phyloP scores from a whole-genome alignment of 805 yeast genomes.

The Schizosaccharomyces osmophilus region DNA sequence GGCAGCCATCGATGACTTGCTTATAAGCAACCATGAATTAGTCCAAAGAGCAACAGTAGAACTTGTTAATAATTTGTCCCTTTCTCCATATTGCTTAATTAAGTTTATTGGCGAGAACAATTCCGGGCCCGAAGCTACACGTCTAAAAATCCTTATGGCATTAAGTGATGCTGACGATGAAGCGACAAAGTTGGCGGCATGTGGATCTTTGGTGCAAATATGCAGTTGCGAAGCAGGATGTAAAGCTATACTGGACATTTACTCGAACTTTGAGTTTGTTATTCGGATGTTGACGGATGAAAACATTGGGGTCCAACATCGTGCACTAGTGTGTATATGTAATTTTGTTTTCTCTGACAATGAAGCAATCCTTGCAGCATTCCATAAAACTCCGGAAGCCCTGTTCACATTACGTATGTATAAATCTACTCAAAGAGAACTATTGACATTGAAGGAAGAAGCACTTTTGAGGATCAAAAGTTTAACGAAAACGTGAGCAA shows the following conservation, averaged over 20 bases:
- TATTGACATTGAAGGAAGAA: not conserved
- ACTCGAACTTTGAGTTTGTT: not conserved
- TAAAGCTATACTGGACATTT: not conserved
- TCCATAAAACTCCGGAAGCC: not conserved
- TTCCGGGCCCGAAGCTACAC: not conserved
- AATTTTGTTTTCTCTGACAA: not conserved
- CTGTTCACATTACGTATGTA: not conserved
- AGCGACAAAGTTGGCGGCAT: not conserved
- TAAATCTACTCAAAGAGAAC: not conserved
- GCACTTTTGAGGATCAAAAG: not conserved
- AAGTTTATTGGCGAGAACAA: not conserved
- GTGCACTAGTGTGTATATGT: not conserved
- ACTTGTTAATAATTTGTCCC: not conserved
- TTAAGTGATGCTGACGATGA: not conserved
- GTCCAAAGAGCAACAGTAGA: slow-evolving; percentile 41
- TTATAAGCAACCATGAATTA: slow-evolving; percentile 14
- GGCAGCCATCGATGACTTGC: slow-evolving; percentile 21
- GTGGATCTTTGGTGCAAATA: not conserved
- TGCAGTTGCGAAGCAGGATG: not conserved
- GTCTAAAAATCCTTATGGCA: not conserved
- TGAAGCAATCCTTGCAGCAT: not conserved
- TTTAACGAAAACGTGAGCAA: too few relatives aligned
- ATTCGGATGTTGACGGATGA: not conserved
- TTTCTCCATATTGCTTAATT: not conserved
- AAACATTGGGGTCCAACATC: not conserved